A percentile compares a stretch with the other conserved stretches of the same genome.
These are phyloP conservation scores for Trichosporon ovoides DNA, from an alignment of 1,284 basidiomycete species.

Conservation along the genomic window DNA sequence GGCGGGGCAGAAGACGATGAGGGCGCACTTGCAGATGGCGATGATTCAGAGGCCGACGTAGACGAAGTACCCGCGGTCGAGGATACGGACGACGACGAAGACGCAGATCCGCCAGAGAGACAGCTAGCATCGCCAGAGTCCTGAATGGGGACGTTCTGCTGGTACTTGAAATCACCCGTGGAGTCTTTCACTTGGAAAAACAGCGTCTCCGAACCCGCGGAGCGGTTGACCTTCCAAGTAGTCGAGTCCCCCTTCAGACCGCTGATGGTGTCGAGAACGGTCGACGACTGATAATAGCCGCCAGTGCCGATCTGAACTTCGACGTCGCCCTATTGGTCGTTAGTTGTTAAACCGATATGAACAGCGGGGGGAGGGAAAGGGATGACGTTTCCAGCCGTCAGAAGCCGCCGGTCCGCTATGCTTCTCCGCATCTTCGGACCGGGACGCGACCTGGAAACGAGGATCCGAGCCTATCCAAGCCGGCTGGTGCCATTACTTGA, in stretches of 20 bases:
- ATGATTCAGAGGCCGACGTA: too few relatives aligned
- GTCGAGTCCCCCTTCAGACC: conserved; percentile 18
- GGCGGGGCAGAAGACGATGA: not conserved
- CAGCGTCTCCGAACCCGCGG: conserved; percentile 27
- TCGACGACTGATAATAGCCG: conserved; percentile 38
- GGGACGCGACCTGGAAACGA: too few relatives aligned
- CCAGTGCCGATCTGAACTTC: conserved; percentile 37
- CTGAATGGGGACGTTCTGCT: conserved; percentile 40
- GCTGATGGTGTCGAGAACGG: conserved; percentile 21
- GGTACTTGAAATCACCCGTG: conserved; percentile 33
- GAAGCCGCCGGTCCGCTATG: too few relatives aligned
- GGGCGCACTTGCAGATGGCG: not conserved
- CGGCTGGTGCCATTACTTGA: too few relatives aligned
- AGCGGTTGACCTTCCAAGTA: conserved; percentile 35
- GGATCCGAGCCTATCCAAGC: too few relatives aligned
- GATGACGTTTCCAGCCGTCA: not conserved
- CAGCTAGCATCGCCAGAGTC: conserved; percentile 30
- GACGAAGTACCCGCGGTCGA: too few relatives aligned
- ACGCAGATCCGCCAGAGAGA: too few relatives aligned
- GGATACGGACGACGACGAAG: too few relatives aligned
- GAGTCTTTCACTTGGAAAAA: conserved; percentile 44
- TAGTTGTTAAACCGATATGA: not conserved
- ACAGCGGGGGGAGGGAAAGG: not conserved
- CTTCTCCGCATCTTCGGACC: too few relatives aligned
- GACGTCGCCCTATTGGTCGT: conserved; percentile 27